Percentiles rank a stretch among this genome's conserved stretches.
Evolutionary conservation across 441 rosid genomes (phyloP).

Genomic region (Euphorbia corollata): DNA sequence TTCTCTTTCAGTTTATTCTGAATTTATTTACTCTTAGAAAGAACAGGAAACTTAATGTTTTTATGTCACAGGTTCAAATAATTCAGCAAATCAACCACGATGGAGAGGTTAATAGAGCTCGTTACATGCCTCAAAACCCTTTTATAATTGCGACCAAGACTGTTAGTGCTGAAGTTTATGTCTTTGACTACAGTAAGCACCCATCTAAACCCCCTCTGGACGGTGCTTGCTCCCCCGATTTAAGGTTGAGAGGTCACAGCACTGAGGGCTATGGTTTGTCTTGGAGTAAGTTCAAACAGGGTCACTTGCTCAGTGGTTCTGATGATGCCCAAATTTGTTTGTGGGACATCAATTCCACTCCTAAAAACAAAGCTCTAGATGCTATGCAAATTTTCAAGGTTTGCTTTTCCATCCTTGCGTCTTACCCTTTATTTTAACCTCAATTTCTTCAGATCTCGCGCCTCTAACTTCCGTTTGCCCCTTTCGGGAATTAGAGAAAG

Average conservation of each 20-base stretch:
- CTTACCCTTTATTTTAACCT: neutral
- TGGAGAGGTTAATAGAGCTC: conserved; percentile 93
- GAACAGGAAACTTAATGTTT: neutral
- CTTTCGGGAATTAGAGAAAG: neutral
- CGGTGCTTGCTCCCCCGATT: conserved; percentile 80
- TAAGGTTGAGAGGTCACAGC: conserved; percentile 85
- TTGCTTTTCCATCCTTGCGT: conserved; percentile 21
- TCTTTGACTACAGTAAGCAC: conserved; percentile 85
- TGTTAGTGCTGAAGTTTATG: conserved; percentile 80
- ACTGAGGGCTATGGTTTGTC: conserved; percentile 95
- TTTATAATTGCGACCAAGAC: conserved; percentile 90
- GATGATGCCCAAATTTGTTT: conserved; percentile 94
- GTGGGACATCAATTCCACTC: conserved; percentile 78
- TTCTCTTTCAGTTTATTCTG: neutral
- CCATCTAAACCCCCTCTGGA: conserved; percentile 78
- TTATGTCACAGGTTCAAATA: conserved; percentile 59
- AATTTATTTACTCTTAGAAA: neutral
- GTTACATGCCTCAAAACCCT: conserved; percentile 95
- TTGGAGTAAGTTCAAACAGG: conserved; percentile 88
- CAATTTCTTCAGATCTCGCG: neutral
- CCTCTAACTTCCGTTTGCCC: neutral
- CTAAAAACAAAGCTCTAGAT: conserved; percentile 71
- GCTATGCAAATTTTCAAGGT: conserved; percentile 81
- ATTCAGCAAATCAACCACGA: conserved; percentile 92
- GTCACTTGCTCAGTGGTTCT: conserved; percentile 88